phyloP scores from a whole-genome alignment of 306 rosid genomes.

The Luffa aegyptiaca region DNA sequence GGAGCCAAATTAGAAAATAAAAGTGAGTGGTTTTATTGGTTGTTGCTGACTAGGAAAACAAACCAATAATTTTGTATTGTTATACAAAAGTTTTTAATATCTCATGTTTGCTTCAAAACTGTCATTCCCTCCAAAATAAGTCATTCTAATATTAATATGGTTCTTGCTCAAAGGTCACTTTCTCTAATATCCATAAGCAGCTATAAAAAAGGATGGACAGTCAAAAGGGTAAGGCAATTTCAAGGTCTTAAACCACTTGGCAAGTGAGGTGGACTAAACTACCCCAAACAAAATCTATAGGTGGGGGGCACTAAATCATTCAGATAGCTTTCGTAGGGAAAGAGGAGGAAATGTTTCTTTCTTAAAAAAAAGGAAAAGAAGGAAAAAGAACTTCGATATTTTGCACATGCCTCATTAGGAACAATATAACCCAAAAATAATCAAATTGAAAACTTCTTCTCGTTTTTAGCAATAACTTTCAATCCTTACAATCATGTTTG shows the following conservation, averaged over 20 bases:
- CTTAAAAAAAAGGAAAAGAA: background rate
- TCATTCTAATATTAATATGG: background rate
- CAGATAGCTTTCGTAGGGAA: background rate
- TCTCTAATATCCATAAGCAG: slow-evolving; percentile 31
- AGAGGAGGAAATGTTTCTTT: background rate
- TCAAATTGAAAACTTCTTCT: slow-evolving; percentile 30
- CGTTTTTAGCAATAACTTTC: slow-evolving; percentile 31
- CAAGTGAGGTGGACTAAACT: slow-evolving; percentile 32
- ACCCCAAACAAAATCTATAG: slow-evolving; percentile 36
- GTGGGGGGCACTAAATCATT: slow-evolving; percentile 16
- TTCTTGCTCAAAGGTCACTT: slow-evolving; percentile 7
- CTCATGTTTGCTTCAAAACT: background rate
- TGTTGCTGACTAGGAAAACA: background rate
- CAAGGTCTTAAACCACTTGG: slow-evolving; percentile 27
- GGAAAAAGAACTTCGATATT: slow-evolving; percentile 6
- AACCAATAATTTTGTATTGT: background rate
- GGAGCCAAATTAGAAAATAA: background rate
- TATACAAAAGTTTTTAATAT: background rate
- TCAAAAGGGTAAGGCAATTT: slow-evolving; percentile 30
- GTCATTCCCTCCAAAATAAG: background rate
- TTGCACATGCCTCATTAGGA: slow-evolving; percentile 46
- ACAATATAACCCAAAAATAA: slow-evolving; percentile 41
- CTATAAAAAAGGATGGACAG: slow-evolving; percentile 20
- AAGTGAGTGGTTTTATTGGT: background rate
- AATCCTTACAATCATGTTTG: slow-evolving; percentile 13